phyloP scores from a whole-genome alignment of 306 rosid genomes.

The Carpinus fangiana region DNA sequence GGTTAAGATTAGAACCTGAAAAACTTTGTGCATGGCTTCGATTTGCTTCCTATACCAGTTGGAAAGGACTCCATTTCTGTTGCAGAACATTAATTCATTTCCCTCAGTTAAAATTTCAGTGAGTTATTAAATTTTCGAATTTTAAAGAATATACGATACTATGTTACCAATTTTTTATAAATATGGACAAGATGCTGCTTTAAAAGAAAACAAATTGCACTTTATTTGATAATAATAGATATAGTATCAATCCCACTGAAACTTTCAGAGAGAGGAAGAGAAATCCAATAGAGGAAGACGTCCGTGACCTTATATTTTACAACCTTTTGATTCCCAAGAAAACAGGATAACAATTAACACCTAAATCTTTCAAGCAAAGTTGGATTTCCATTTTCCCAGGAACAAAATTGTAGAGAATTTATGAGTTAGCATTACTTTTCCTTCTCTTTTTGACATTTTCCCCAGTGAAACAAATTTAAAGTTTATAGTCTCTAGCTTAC shows the following conservation, averaged over 20 bases:
- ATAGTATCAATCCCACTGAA: conserved; percentile 10
- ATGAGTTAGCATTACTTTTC: not conserved
- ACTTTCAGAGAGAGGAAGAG: conserved; percentile 10
- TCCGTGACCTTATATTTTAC: not conserved
- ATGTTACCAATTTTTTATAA: conserved; percentile 24
- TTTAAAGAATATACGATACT: conserved; percentile 37
- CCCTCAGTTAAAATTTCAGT: conserved; percentile 59
- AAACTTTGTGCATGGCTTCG: conserved; percentile 99
- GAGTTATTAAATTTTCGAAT: conserved; percentile 48
- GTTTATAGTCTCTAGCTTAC: not conserved
- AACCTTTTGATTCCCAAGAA: not conserved
- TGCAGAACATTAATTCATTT: conserved; percentile 85
- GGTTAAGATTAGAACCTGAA: conserved; percentile 99
- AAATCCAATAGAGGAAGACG: not conserved
- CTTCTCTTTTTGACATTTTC: not conserved
- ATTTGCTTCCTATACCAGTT: conserved; percentile 97
- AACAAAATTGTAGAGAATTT: not conserved
- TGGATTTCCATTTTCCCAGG: not conserved
- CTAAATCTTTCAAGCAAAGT: not conserved
- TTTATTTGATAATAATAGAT: not conserved
- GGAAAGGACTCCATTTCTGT: conserved; percentile 87
- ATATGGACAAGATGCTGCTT: not conserved
- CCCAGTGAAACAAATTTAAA: not conserved
- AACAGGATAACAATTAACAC: not conserved
- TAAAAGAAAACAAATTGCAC: not conserved